Base-by-base conservation (phyloP, 495 filamentous ascomycete genomes). In the Clavariopsis aquatica region DNA sequence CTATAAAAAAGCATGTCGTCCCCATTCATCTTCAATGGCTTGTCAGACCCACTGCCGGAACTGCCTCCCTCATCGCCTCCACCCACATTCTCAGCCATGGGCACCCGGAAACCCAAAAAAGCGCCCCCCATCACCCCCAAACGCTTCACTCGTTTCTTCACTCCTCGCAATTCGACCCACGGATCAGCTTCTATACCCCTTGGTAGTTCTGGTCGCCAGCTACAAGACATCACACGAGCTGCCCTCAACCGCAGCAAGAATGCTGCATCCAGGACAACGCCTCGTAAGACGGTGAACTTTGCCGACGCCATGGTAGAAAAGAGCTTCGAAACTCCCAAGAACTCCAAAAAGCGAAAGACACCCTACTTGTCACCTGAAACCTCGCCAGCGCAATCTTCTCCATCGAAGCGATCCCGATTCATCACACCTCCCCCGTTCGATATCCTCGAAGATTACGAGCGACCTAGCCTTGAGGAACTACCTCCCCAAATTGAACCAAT, bases 111-210 rank as follows among this genome's bases (percentile, higher is more conserved):
- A 65, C 73, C 60, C 8, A 76, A 68, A 56, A 74, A 69, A 55
- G 71, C 73, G 20, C 78, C 78, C 0, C 71, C 75, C 9, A 74
- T 80, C 49, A 80, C 78, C 7, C 78, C 78, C 24, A 77, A 76
- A 65, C 74, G 78, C 20, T 96, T 96, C 70, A 85, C 77, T 43
- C 81, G 85, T 28, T 96, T 96, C 78, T 96, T 96, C 71, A 93
- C 90, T 15, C 92, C 92, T 52, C 82, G 81, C 70, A 68, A 63
- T 6, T 75, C 79, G 73, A 69, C 62, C 72, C 69, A 63, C 55
- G 59, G 76, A 49, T 57, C 69, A 10, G 49, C 57, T 28, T 83
- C 65, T 83, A 78, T 17, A 83, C 81, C 65, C 79, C 31, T 59
- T 0, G 88, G 66, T 81, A 84, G 69, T 84, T 88, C 49, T 10